Base-by-base conservation (phyloP, 192 early-diverging fungal genomes). In the Dissophora globulifera region DNA sequence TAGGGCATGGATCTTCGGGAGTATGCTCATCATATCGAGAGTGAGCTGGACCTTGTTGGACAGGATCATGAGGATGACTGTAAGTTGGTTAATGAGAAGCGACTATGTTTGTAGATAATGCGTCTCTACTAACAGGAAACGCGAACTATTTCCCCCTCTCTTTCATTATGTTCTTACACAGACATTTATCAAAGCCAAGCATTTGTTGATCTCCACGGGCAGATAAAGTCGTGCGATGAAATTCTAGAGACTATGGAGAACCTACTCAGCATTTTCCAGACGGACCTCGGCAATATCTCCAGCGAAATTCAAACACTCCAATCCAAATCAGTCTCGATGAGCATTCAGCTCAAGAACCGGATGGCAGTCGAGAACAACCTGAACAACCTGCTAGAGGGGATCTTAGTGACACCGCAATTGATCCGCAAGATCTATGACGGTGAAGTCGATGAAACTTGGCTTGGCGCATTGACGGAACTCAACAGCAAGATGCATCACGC, bases 391-490 rank as follows among this genome's bases (percentile, higher is more conserved):
- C 81, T 99, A 29, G 93, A 97, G 47, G 95, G 94, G 8, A 85
- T 96, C 30, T 87, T 95, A n/a, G 82, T 99, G 25, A 79, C 92
- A 2, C 93, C 93, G 1, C 79, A 85, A 33, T 76, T 88, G 38
- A 89, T 93, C 48, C 84, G 90, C 29, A 93, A 90, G 74, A 96
- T 99, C 68, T 93, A 89, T 58, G 93, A 98, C 69, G 92, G 90
- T 15, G 95, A 98, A 45, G 89, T 98, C 45, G 94, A 97, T 69
- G 95, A 97, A 54, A 83, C 88, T 47, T 99, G 96, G 88, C 64
- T 96, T 22, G 82, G 86, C 29, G 92, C 93, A 48, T 64, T 98
- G 56, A 69, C 87, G 9, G 94, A 94, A n/a, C 84, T 99, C 32
- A 93, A 96, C 76, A 89, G 89, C 57, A 94, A 95, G 62, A 94